A percentile compares a stretch with the other conserved stretches of the same genome.
phyloP scores from a whole-genome alignment of 305 asterid species.

The Solanum hybrid region DNA sequence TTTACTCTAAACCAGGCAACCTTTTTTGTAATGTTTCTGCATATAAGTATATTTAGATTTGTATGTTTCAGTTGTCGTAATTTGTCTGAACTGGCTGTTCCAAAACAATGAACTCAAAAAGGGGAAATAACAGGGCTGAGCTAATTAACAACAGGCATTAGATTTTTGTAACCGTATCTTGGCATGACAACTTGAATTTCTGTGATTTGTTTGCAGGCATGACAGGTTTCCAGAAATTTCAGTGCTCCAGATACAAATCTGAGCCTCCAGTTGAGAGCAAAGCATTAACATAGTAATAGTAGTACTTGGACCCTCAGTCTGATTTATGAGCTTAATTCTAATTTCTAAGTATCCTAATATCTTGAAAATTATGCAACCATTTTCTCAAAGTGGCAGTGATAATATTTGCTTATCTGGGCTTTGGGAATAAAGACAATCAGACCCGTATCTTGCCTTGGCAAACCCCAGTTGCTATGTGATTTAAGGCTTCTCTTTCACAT shows the following conservation, averaged over 20 bases:
- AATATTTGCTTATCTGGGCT: neutral
- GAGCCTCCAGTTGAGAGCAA: neutral
- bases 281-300: neutral
- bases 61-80: neutral
- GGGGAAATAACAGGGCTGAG: neutral
- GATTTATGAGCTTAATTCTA: neutral
- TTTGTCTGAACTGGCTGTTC: neutral
- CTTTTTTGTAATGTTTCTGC: neutral
- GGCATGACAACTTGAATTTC: neutral
- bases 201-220: neutral
- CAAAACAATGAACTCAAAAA: neutral
- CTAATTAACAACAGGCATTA: neutral
- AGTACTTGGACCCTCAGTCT: neutral
- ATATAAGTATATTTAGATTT: neutral
- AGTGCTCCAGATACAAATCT: neutral
- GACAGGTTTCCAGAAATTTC: neutral
- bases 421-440: neutral
- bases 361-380: neutral
- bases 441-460: neutral
- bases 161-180: neutral
- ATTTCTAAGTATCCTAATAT: neutral
- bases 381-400: neutral
- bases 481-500: neutral
- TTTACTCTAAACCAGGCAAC: neutral
- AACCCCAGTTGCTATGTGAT: neutral